Base-by-base conservation (phyloP, 129 eudicot genomes). In the Flaveria ramosissima region DNA sequence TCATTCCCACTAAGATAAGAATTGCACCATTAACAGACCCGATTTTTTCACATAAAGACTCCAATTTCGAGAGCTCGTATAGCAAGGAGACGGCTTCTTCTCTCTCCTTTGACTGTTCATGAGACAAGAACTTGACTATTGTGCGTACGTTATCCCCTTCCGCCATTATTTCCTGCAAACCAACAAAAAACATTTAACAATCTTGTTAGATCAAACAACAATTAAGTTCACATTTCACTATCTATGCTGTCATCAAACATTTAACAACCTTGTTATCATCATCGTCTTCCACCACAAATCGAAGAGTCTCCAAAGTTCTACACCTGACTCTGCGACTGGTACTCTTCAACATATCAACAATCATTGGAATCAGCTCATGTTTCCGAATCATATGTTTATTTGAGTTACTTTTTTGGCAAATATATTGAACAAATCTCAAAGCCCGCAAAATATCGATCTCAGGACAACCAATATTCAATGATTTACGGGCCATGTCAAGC, bases 81-180 rank as follows among this genome's bases (percentile, higher is more conserved):
- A 94, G 88, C 89, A 94, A 83, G 19, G 90, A 87, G 59, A 91
- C 87, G 15, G 98, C 96, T 87, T 89, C 97, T 84, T 92, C 94
- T 79, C 96, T 81, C 85, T 94, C 98, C 77, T 84, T 89, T 48
- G 97, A 89, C 74, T 83, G 92, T 76, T 87, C 92, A 66, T 87
- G 91, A 21, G 93, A 89, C 68, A 90, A 82, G 72, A 94, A 87
- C 72, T 94, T 94, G 23, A 94, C 97, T 70, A 94, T 83, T 19
- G 96, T 91, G 20, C 98, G 85, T 24, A 94, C 96, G 21, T 91
- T 94, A 82, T 92, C 97, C 55, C 98, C 98, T 82, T 94, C 96
- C 30, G 92, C 94, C 90, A 94, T 81, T 71, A 91, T 84, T 74
- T 91, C 98, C 98, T 93, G 83, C 89, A 87, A 84, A 78, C 59